phyloP scores from a whole-genome alignment of 495 filamentous ascomycete genomes.

The Penicillium mononematosum region DNA sequence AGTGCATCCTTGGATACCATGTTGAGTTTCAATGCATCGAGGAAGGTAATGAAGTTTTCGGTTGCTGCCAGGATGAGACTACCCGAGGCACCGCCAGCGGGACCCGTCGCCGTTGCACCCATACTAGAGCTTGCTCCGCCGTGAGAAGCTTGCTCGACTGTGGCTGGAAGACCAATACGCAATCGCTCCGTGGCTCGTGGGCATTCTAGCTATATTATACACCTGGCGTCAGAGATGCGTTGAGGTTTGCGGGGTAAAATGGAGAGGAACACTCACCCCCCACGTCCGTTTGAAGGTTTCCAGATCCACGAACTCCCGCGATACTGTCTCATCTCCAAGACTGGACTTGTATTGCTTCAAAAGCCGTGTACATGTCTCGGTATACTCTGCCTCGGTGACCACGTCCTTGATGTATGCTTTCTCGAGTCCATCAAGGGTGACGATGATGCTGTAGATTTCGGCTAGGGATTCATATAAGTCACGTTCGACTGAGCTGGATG shows the following conservation, averaged over 20 bases:
- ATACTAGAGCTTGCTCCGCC: conserved; percentile 38
- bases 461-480: conserved; percentile 95
- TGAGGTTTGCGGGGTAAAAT: neutral
- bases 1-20: conserved; percentile 92
- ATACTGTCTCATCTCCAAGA: conserved; percentile 80
- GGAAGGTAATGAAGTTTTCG: conserved; percentile 96
- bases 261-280: conserved; percentile 61
- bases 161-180: conserved; percentile 78
- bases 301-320: conserved; percentile 76
- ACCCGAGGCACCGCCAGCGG: conserved; percentile 58
- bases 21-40: conserved; percentile 88
- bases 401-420: conserved; percentile 97
- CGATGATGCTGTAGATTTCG: conserved; percentile 95
- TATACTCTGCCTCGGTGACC: conserved; percentile 87
- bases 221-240: conserved; percentile 11
- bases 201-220: conserved; percentile 71
- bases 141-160: conserved; percentile 56
- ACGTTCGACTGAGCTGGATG: conserved; percentile 77
- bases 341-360: conserved; percentile 97
- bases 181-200: conserved; percentile 91
- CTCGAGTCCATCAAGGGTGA: conserved; percentile 92
- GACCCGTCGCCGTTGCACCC: conserved; percentile 37
- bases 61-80: conserved; percentile 81
- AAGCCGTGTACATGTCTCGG: conserved; percentile 87
- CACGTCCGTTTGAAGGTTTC: conserved; percentile 93